These are phyloP conservation scores for Teunomyces panamensis DNA, from an alignment of 805 yeast genomes.

Conservation along the genomic window DNA sequence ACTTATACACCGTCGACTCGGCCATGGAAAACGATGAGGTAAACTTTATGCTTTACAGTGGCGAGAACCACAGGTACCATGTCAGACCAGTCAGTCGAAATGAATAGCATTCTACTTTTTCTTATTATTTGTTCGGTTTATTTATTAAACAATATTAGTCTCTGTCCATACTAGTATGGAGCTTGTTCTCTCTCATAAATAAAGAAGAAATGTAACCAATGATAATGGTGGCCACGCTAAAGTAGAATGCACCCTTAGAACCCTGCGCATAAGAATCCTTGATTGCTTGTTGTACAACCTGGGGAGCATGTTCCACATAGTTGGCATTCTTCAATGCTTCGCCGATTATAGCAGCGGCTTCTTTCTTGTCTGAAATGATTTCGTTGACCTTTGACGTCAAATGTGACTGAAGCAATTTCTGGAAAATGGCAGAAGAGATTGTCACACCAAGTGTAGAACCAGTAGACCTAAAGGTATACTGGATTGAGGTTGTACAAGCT, in stretches of 20 bases:
- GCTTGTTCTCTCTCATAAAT: conserved; percentile 55
- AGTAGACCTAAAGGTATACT: conserved; percentile 81
- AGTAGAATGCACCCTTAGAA: conserved; percentile 52
- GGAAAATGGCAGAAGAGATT: conserved; percentile 64
- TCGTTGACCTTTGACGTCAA: conserved; percentile 13
- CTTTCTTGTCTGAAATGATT: conserved; percentile 25
- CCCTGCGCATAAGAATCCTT: conserved; percentile 51
- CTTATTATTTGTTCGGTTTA: neutral
- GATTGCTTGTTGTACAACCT: conserved; percentile 45
- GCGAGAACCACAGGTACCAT: conserved; percentile 19
- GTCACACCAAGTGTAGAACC: conserved; percentile 86
- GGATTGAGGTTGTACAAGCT: conserved; percentile 86
- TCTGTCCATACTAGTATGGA: conserved; percentile 53
- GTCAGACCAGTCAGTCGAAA: conserved; percentile 8
- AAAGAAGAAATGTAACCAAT: conserved; percentile 42
- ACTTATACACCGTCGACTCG: conserved; percentile 6
- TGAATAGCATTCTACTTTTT: neutral
- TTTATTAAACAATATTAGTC: conserved; percentile 10
- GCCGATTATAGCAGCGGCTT: conserved; percentile 44
- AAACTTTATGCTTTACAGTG: conserved; percentile 15
- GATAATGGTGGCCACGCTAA: conserved; percentile 40
- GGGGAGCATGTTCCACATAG: conserved; percentile 54
- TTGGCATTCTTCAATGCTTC: conserved; percentile 57
- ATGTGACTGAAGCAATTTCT: conserved; percentile 36
- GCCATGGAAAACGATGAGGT: conserved; percentile 1